Percentiles rank a stretch among this genome's conserved stretches.
phyloP scores from a whole-genome alignment of 129 eudicot genomes.

The Oenanthe sinensis region DNA sequence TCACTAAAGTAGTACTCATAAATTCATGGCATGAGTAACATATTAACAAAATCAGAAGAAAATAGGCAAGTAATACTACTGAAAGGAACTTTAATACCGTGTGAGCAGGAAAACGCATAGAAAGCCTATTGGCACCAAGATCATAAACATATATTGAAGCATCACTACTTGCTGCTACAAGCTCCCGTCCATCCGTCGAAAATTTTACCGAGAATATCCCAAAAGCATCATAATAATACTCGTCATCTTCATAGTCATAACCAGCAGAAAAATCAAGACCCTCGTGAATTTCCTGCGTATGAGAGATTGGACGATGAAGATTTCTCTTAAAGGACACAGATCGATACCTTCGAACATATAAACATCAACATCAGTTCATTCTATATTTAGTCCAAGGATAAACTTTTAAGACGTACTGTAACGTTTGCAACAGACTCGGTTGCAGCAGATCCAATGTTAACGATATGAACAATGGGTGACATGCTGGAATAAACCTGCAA shows the following conservation, averaged over 20 bases:
- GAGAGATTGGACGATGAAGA: not conserved
- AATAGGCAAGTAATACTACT: not conserved
- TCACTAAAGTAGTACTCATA: not conserved
- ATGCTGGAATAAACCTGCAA: slow-evolving; percentile 84
- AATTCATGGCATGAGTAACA: not conserved
- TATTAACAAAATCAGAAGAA: not conserved
- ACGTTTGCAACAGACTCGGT: slow-evolving; percentile 80
- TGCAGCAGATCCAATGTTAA: slow-evolving; percentile 60
- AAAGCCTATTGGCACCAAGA: slow-evolving; percentile 54
- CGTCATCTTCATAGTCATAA: slow-evolving; percentile 12
- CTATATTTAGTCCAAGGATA: not conserved
- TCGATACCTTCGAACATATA: not conserved
- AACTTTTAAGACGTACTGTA: slow-evolving; percentile 36
- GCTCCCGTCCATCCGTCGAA: slow-evolving; percentile 84
- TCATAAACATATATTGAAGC: slow-evolving; percentile 72
- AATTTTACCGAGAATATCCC: slow-evolving; percentile 87
- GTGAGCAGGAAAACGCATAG: slow-evolving; percentile 65
- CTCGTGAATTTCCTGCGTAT: slow-evolving; percentile 81
- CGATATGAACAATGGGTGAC: slow-evolving; percentile 84
- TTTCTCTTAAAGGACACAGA: not conserved
- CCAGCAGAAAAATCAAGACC: slow-evolving; percentile 65
- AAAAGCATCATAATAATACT: slow-evolving; percentile 36
- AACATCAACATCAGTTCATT: not conserved
- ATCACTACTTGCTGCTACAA: slow-evolving; percentile 81
- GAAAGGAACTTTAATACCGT: slow-evolving; percentile 31